phyloP scores from a whole-genome alignment of 2,329 filamentous ascomycete species.

The Eurotiales sp. region DNA sequence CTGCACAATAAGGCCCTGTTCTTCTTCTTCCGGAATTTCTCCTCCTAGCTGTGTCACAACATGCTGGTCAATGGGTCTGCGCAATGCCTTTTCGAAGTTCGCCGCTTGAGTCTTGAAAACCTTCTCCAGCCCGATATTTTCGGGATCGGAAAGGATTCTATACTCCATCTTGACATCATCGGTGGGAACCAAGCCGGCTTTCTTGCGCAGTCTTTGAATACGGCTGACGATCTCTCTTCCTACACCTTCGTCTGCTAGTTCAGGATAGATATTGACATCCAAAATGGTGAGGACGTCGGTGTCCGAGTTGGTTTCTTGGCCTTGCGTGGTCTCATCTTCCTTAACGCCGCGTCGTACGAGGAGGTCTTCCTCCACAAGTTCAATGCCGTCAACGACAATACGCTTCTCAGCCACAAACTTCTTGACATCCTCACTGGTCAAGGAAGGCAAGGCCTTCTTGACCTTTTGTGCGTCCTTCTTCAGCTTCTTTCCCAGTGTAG shows the following conservation, averaged over 20 bases:
- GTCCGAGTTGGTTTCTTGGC: conserved; percentile 82
- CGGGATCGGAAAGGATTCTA: conserved; percentile 72
- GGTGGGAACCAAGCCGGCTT: conserved; percentile 82
- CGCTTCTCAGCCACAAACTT: conserved; percentile 68
- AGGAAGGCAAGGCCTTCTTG: conserved; percentile 78
- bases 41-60: conserved; percentile 51
- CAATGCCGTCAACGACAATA: conserved; percentile 81
- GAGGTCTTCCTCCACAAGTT: conserved; percentile 76
- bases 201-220: conserved; percentile 89
- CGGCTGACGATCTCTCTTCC: conserved; percentile 90
- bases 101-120: conserved; percentile 66
- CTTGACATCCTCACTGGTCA: conserved; percentile 79
- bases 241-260: conserved; percentile 82
- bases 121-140: conserved; percentile 66
- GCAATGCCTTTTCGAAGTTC: conserved; percentile 71
- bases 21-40: conserved; percentile 49
- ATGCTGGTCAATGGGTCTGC: conserved; percentile 71
- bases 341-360: conserved; percentile 75
- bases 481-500: conserved; percentile 90
- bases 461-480: conserved; percentile 92
- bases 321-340: conserved; percentile 65
- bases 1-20: conserved; percentile 65
- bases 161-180: conserved; percentile 98
- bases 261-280: conserved; percentile 76
- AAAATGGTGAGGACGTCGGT: conserved; percentile 87